phyloP scores from a whole-genome alignment of 2,329 filamentous ascomycete species.

The Aspergillus sp. region DNA sequence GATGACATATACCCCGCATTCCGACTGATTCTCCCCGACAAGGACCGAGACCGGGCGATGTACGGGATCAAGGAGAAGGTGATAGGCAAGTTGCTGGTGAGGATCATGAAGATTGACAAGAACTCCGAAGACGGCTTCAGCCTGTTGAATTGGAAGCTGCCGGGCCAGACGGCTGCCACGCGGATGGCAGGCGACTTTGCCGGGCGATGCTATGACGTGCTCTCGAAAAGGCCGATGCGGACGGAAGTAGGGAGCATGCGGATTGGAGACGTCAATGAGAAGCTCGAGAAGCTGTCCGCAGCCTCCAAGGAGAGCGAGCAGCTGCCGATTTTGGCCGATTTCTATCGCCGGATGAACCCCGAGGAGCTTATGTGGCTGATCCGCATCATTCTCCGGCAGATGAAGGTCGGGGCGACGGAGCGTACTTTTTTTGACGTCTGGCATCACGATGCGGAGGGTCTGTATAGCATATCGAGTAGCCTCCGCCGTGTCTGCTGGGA shows the following conservation, averaged over 20 bases:
- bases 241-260: constrained; percentile 67
- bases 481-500: constrained; percentile 92
- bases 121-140: constrained; percentile 81
- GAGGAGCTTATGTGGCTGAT: constrained; percentile 93
- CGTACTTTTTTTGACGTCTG: constrained; percentile 77
- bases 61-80: constrained; percentile 90
- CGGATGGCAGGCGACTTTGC: constrained; percentile 83
- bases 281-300: constrained; percentile 67
- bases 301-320: constrained; percentile 77
- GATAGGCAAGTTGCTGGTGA: constrained; percentile 83
- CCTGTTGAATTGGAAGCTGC: constrained; percentile 85
- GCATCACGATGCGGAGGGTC: constrained; percentile 65
- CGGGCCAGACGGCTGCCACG: constrained; percentile 55
- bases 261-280: constrained; percentile 80
- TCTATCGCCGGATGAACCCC: constrained; percentile 85
- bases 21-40: constrained; percentile 82
- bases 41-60: constrained; percentile 83
- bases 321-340: constrained; percentile 66
- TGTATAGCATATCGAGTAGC: constrained; percentile 87
- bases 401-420: constrained; percentile 70
- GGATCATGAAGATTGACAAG: constrained; percentile 82
- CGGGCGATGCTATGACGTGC: constrained; percentile 74
- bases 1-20: constrained; percentile 89
- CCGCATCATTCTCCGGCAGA: constrained; percentile 77
- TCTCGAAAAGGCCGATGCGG: constrained; percentile 73